Evolutionary conservation across 345 rosid genomes (phyloP), one percentile per base, ranked within the genome.

Genomic region (Psidium guajava): DNA sequence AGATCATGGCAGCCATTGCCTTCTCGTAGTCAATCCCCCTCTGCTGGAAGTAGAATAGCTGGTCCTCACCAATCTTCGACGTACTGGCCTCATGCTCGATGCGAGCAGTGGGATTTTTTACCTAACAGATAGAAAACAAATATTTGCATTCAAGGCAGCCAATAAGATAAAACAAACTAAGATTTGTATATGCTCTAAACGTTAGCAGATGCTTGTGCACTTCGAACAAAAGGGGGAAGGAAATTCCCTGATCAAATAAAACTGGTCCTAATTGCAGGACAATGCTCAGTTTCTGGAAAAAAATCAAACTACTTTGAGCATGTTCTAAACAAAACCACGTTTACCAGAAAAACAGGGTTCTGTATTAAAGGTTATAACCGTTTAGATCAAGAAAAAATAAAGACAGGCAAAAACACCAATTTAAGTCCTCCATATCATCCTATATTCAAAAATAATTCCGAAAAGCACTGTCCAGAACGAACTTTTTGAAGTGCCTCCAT

Each of bases 21-120:
- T 90, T 97, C 95, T 97, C 98, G 1, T 93, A 95, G 90, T 95
- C 98, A 0, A 97, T 91, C 51, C 99, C 99, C 88, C 98, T 94
- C 82, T 97, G 99, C 87, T 96, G 99, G 86, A 97, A 97, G 95
- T 95, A 97, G 90, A 97, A 97, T 14, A 96, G 92, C 91, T 97
- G 98, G 89, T 95, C 98, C 90, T 95, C 98, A 32, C 96, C 95
- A 0, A 94, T 97, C 91, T 97, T 97, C 11, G 99, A 96, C 59
- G 98, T 97, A 92, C 96, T 96, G 16, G 99, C 99, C 88, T 97
- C 99, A 8, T 97, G 99, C 88, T 97, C 98, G 10, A 97, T 93
- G n/a, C 89, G 92, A 16, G 98, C 98, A 1, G 98, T 90, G 69
- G 95, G 98, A 87, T 95, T 96, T 93, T 96, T 96, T 54, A 95